A percentile compares a stretch with the other conserved stretches of the same genome.
Evolutionary conservation across 2,329 filamentous ascomycete species (phyloP).

Genomic region (Claviceps maximensis): DNA sequence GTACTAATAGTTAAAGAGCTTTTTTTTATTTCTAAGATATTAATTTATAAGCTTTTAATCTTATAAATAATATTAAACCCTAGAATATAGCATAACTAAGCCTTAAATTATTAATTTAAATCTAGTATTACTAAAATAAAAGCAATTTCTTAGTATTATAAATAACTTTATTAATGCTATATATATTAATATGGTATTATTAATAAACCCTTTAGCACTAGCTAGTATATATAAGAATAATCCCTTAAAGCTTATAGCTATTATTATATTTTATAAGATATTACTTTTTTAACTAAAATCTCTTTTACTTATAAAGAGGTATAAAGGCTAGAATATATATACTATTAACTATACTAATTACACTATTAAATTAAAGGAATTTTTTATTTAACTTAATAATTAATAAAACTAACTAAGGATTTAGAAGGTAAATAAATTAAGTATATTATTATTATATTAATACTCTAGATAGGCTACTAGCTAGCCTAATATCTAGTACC

Average conservation of each 20-base stretch:
- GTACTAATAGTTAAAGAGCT: not conserved
- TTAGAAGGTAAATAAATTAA: not conserved
- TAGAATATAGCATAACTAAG: not conserved
- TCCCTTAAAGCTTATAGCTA: not conserved
- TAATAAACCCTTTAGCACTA: not conserved
- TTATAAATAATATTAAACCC: not conserved
- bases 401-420: not conserved
- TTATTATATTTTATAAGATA: not conserved
- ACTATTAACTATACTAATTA: not conserved
- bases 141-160: not conserved
- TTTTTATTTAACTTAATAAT: not conserved
- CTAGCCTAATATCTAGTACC: too few relatives aligned
- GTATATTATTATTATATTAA: too few relatives aligned
- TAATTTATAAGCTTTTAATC: not conserved
- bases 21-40: not conserved
- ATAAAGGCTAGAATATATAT: not conserved
- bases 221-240: not conserved
- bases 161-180: not conserved
- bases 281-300: not conserved
- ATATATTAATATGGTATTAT: not conserved
- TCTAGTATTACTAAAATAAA: not conserved
- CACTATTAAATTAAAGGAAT: too few relatives aligned
- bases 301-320: not conserved
- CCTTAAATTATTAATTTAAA: not conserved
- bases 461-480: too few relatives aligned